Conservation (phyloP, 164 flowering plant genomes). For the Aristolochia contorta region DNA sequence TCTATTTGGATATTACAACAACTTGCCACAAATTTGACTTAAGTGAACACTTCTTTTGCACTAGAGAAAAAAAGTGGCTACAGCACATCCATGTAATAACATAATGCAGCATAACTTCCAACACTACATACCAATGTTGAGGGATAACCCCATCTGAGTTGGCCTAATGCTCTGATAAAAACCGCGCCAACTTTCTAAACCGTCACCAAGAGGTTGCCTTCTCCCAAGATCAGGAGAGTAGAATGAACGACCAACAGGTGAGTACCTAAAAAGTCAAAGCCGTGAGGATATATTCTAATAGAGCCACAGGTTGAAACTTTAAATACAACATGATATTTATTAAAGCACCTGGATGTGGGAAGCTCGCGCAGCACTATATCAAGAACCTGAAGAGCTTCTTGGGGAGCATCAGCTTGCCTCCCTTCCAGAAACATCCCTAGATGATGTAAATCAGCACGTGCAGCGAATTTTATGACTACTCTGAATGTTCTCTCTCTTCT, state of each 20-base stretch:
- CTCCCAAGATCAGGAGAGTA: slow-evolving; percentile 80
- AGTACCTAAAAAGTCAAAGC: slow-evolving; percentile 32
- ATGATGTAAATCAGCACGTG: slow-evolving; percentile 91
- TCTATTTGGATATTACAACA: too few relatives aligned
- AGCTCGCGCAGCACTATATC: slow-evolving; percentile 92
- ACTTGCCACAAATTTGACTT: too few relatives aligned
- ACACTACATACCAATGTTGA: slow-evolving; percentile 63
- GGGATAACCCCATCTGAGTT: slow-evolving; percentile 94
- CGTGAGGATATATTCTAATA: not conserved
- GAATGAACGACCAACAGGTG: slow-evolving; percentile 83
- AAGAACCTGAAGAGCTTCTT: slow-evolving; percentile 97
- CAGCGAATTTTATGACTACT: slow-evolving; percentile 81
- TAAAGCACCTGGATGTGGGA: slow-evolving; percentile 55
- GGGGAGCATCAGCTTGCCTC: slow-evolving; percentile 91
- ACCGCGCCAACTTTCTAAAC: slow-evolving; percentile 94
- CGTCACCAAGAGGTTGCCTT: slow-evolving; percentile 79
- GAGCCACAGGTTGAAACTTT: not conserved
- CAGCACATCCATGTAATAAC: too few relatives aligned
- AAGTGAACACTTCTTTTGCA: too few relatives aligned
- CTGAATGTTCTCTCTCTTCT: slow-evolving; percentile 70
- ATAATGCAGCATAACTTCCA: too few relatives aligned
- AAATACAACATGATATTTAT: not conserved
- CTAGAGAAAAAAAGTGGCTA: too few relatives aligned
- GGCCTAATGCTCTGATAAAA: slow-evolving; percentile 97
- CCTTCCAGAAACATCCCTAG: slow-evolving; percentile 76